Evolutionary conservation across 106 monocot genomes (phyloP).

Genomic region (Gastrodia elata): DNA sequence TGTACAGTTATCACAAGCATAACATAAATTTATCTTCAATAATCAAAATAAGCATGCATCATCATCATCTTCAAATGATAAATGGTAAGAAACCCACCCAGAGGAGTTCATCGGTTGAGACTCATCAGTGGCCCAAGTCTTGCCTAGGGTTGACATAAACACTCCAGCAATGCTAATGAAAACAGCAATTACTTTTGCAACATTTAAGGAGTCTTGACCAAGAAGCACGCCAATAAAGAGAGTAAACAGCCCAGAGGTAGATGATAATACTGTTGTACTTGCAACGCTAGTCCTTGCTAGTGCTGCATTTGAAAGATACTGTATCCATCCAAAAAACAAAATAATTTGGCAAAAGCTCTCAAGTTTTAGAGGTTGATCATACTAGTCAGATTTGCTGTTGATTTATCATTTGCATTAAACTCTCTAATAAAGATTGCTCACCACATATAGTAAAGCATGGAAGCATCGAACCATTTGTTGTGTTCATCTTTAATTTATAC

Average conservation of each 20-base stretch:
- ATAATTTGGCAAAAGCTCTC: not conserved
- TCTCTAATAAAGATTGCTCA: not conserved
- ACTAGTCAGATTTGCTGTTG: not conserved
- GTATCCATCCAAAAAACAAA: slow-evolving; percentile 19
- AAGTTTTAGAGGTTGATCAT: not conserved
- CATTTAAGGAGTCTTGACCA: slow-evolving; percentile 73
- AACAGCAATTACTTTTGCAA: slow-evolving; percentile 83
- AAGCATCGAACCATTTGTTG: not conserved
- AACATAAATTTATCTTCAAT: not conserved
- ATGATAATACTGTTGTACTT: slow-evolving; percentile 92
- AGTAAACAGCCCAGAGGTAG: slow-evolving; percentile 92
- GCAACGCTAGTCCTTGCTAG: slow-evolving; percentile 97
- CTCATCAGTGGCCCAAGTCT: slow-evolving; percentile 98
- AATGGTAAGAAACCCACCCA: slow-evolving; percentile 31
- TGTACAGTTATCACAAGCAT: not conserved
- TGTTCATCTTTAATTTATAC: not conserved
- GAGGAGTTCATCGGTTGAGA: slow-evolving; percentile 49
- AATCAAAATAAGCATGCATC: not conserved
- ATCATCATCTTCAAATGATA: not conserved
- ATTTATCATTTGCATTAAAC: not conserved
- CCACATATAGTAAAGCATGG: not conserved
- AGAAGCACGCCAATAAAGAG: slow-evolving; percentile 79
- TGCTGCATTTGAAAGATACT: slow-evolving; percentile 99
- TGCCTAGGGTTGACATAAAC: slow-evolving; percentile 87
- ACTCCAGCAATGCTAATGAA: slow-evolving; percentile 97